phyloP scores from a whole-genome alignment of 805 yeast species.

The Metschnikowia rubicola region DNA sequence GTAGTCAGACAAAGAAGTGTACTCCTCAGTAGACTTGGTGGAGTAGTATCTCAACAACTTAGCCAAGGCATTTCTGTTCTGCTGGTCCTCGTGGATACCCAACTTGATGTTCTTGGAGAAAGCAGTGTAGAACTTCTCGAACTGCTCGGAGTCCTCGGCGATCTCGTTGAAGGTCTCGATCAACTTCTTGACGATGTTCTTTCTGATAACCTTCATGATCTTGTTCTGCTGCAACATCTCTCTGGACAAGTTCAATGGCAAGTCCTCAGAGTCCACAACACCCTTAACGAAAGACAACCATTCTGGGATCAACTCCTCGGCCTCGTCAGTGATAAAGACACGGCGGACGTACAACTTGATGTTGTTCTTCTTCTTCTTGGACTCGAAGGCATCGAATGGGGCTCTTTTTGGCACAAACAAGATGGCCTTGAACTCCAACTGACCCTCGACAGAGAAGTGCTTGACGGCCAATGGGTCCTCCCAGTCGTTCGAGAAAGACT shows the following conservation, averaged over 20 bases:
- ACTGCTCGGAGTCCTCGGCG: constrained; percentile 98
- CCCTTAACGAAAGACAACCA: constrained; percentile 97
- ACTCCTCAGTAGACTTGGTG: constrained; percentile 90
- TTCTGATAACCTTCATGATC: constrained; percentile 98
- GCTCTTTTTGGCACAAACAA: constrained; percentile 98
- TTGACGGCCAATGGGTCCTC: constrained; percentile 99
- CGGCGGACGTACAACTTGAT: constrained; percentile 98
- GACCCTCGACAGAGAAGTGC: constrained; percentile 99
- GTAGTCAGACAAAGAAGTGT: constrained; percentile 92
- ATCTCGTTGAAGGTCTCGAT: constrained; percentile 99
- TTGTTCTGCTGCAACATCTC: constrained; percentile 99
- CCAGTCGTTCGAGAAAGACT: constrained; percentile 99
- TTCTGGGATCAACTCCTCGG: constrained; percentile 98
- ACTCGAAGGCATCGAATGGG: constrained; percentile 96
- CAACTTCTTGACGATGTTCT: constrained; percentile 97
- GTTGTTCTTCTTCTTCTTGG: constrained; percentile 98
- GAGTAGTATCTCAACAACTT: constrained; percentile 96
- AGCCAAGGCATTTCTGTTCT: constrained; percentile 93
- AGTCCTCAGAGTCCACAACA: constrained; percentile 99
- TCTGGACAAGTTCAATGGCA: constrained; percentile 99
- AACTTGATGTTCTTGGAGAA: constrained; percentile 97
- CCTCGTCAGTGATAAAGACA: constrained; percentile 99
- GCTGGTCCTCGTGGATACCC: constrained; percentile 98
- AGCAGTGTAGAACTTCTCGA: constrained; percentile 96
- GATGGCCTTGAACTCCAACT: constrained; percentile 97